Conservation (phyloP, 225 moss, liverwort and hornwort species). For the Antitrichia curtipendula region DNA sequence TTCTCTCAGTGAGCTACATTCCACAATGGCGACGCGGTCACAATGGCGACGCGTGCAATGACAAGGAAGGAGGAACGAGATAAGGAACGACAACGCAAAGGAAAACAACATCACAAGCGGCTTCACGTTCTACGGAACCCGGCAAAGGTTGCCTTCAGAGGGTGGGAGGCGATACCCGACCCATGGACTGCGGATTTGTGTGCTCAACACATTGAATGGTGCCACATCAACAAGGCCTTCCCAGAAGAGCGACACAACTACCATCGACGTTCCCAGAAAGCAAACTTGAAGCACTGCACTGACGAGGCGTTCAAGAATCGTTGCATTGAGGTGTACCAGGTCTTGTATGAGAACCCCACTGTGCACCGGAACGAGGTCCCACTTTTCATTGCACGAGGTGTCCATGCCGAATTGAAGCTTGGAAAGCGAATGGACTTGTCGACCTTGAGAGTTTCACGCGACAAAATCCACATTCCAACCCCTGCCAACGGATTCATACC, state of each 20-base stretch:
- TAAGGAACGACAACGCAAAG: rapidly evolving
- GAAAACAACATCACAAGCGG: not conserved
- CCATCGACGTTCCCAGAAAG: not conserved
- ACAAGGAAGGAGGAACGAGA: not conserved
- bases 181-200: not conserved
- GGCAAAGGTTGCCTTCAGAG: rapidly evolving
- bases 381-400: not conserved
- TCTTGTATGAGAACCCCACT: rapidly evolving
- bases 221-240: not conserved
- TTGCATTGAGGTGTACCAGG: not conserved
- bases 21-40: rapidly evolving
- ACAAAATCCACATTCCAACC: not conserved
- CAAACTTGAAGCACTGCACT: not conserved
- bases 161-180: not conserved
- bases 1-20: too few relatives aligned
- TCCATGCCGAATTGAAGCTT: not conserved
- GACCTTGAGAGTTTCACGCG: rapidly evolving
- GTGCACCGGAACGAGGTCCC: rapidly evolving
- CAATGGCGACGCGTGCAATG: rapidly evolving
- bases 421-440: not conserved
- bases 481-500: not conserved
- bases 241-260: not conserved
- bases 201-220: not conserved
- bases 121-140: not conserved
- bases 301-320: not conserved